Base-by-base conservation (phyloP, 345 rosid species). In the Carallia brachiata region DNA sequence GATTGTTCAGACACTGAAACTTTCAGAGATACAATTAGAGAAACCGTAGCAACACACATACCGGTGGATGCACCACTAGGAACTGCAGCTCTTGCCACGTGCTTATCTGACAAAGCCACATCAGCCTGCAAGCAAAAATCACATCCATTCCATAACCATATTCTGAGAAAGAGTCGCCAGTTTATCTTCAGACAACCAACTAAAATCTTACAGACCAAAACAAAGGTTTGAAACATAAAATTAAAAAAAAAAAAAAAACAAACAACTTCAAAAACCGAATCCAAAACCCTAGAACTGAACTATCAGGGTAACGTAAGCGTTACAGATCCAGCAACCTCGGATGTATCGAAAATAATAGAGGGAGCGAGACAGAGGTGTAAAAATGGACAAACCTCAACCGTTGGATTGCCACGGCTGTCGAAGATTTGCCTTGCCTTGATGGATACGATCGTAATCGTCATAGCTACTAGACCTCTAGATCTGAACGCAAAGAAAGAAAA, bases 51-150 rank as follows among this genome's bases (percentile, higher is more conserved):
- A 18, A 2, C 53, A 1, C 7, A 50, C 72, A 60, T 70, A 88
- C 89, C 90, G 27, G 90, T 88, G 52, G 90, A 88, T 61, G 89
- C 93, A 63, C 93, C 93, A 61, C 90, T 86, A 2, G 93, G 93
- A 32, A 88, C 93, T 47, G 93, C 88, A 58, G 90, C 93, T 64
- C 93, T 82, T 23, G 81, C 86, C 7, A 70, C 2, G 57, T 73
- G 67, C 2, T 84, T 83, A 54, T 86, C 84, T 18, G 83, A 77
- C 6, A 84, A 76, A 68, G 12, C 52, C 31, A 85, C 81, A 64
- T 86, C 90, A 73, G 72, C 85, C 90, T 89, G 68, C 52, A 50
- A 10, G 18, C n/a, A n/a, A 54, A 72, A 71, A 6, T 32, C 36
- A 34, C 31, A 77, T n/a, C 47, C 58, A 57, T 28, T 17, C n/a